These are phyloP conservation scores for Talaromyces trachyspermus DNA, from an alignment of 495 filamentous ascomycete species.

Conservation along the genomic window DNA sequence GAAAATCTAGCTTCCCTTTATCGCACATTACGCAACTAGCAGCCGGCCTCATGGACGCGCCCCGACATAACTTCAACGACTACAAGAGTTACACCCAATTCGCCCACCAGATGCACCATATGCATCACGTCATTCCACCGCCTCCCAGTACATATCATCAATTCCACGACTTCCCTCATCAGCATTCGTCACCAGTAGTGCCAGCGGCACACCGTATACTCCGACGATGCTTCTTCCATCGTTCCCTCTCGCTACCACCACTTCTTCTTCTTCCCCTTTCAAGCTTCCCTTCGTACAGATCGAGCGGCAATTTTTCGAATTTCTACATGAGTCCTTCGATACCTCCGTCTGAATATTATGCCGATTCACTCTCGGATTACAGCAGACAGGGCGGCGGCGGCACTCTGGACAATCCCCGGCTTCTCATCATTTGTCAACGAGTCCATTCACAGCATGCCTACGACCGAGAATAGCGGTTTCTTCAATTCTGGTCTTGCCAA, in stretches of 20 bases:
- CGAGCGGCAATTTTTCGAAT: slow-evolving; percentile 23
- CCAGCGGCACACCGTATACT: slow-evolving; percentile 34
- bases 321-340: slow-evolving; percentile 32
- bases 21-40: slow-evolving; percentile 29
- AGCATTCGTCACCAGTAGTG: slow-evolving; percentile 32
- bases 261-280: slow-evolving; percentile 23
- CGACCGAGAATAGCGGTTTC: slow-evolving; percentile 19
- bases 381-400: slow-evolving; percentile 19
- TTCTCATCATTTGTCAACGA: slow-evolving; percentile 31
- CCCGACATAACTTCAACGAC: slow-evolving; percentile 26
- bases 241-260: slow-evolving; percentile 30
- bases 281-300: slow-evolving; percentile 25
- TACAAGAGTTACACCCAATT: slow-evolving; percentile 32
- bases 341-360: slow-evolving; percentile 28
- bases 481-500: slow-evolving; percentile 30
- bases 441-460: slow-evolving; percentile 20
- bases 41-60: slow-evolving; percentile 31
- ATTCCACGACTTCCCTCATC: slow-evolving; percentile 33
- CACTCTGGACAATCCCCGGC: slow-evolving; percentile 22
- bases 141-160: slow-evolving; percentile 34
- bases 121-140: slow-evolving; percentile 32
- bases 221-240: slow-evolving; percentile 37
- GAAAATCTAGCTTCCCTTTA: slow-evolving; percentile 29
- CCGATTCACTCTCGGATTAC: slow-evolving; percentile 23
- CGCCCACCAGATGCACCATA: slow-evolving; percentile 22